Conservation (phyloP, 208 protist genomes). For the Trypanosoma scelopori region DNA sequence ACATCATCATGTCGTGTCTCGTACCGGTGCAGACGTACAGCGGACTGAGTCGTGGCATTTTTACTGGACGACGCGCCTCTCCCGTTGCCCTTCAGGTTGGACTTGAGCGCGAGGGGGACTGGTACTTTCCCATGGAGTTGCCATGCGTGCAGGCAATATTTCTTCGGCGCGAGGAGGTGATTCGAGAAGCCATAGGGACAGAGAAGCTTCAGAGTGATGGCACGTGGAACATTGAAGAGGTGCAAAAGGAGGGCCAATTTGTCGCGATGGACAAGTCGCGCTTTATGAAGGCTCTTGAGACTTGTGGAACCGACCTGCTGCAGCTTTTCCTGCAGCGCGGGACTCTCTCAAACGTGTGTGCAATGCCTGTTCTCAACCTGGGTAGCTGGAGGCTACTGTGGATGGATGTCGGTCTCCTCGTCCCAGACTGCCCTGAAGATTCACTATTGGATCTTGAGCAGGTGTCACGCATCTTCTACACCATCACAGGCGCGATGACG, state of each 20-base stretch:
- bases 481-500: conserved; percentile 30
- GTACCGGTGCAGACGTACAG: conserved; percentile 79
- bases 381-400: conserved; percentile 77
- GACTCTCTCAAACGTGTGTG: conserved; percentile 53
- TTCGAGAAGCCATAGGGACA: conserved; percentile 28
- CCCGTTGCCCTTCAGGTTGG: conserved; percentile 59
- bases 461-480: conserved; percentile 57
- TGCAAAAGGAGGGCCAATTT: conserved; percentile 15
- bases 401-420: conserved; percentile 59
- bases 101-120: conserved; percentile 56
- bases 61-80: conserved; percentile 71
- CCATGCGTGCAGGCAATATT: conserved; percentile 31
- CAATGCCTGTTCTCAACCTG: conserved; percentile 78
- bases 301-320: conserved; percentile 51
- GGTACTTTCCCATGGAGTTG: conserved; percentile 43
- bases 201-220: conserved; percentile 13
- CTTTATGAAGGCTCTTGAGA: conserved; percentile 32
- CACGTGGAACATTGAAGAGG: conserved; percentile 21
- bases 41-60: conserved; percentile 79
- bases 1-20: conserved; percentile 79
- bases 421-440: conserved; percentile 27
- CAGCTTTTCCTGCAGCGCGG: conserved; percentile 62
- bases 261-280: conserved; percentile 28
- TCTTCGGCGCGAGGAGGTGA: conserved; percentile 24
- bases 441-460: conserved; percentile 46